Percentiles rank a stretch among this genome's conserved stretches.
These are phyloP conservation scores for Pestalotiopsis sp. DNA, from an alignment of 2,329 filamentous ascomycete species.

Conservation along the genomic window DNA sequence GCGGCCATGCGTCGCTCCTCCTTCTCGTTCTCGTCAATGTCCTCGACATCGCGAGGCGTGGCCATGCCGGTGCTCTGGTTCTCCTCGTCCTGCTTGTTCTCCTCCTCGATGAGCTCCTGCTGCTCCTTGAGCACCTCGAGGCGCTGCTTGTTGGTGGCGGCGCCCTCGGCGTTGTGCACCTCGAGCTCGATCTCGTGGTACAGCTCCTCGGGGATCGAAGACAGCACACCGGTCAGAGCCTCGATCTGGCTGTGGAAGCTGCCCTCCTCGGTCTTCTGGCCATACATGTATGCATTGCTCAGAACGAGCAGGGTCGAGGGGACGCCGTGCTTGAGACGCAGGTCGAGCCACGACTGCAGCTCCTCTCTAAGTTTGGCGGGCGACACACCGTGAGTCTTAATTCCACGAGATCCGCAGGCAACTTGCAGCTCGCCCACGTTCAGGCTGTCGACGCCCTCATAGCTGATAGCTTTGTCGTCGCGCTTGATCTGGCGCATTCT, in stretches of 20 bases:
- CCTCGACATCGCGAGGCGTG: slow-evolving; percentile 80
- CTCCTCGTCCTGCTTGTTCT: slow-evolving; percentile 87
- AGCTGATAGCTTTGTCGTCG: slow-evolving; percentile 91
- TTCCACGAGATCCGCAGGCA: slow-evolving; percentile 87
- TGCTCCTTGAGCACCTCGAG: slow-evolving; percentile 98
- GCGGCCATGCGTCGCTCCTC: slow-evolving; percentile 63
- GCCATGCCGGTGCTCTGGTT: slow-evolving; percentile 74
- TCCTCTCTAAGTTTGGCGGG: slow-evolving; percentile 87
- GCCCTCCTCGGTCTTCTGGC: slow-evolving; percentile 72
- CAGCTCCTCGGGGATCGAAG: slow-evolving; percentile 93
- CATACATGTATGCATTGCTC: slow-evolving; percentile 97
- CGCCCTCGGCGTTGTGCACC: slow-evolving; percentile 94
- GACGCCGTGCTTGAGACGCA: slow-evolving; percentile 91
- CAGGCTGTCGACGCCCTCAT: slow-evolving; percentile 88
- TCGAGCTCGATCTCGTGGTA: slow-evolving; percentile 99
- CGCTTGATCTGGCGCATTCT: slow-evolving; percentile 99
- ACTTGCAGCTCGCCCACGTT: slow-evolving; percentile 93
- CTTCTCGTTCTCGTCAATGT: slow-evolving; percentile 96
- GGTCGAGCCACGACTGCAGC: slow-evolving; percentile 89
- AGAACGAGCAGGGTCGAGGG: slow-evolving; percentile 93
- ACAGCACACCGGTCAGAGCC: slow-evolving; percentile 87
- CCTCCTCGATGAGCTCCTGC: slow-evolving; percentile 95
- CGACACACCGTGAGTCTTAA: slow-evolving; percentile 89
- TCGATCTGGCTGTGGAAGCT: slow-evolving; percentile 91
- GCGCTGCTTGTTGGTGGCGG: slow-evolving; percentile 97